Base-by-base conservation (phyloP, 2,329 filamentous ascomycete species). In the Pyrenochaeta sp. region DNA sequence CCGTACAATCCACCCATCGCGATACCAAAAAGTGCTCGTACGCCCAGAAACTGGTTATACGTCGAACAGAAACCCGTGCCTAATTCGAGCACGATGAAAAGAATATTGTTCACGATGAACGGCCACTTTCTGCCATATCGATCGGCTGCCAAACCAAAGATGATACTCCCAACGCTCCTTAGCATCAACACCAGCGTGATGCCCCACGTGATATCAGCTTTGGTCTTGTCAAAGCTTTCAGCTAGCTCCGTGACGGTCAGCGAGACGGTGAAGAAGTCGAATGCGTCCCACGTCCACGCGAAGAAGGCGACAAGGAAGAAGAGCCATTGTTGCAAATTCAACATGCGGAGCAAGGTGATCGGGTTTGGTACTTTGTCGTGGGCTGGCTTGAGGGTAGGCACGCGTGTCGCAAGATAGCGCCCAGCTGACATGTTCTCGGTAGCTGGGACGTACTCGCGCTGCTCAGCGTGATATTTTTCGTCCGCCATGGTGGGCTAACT, bases 1-100 rank as follows among this genome's bases (percentile, higher is more conserved):
- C 86, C 86, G 65, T 87, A 88, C 10, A 88, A 71, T 48, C 86
- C 86, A 22, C 86, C 86, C 86, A 89, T 89, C 6, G 86, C 86
- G 67, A 89, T 85, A 22, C 86, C 86, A 63, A 86, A 89, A 3
- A 89, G 75, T 0, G 86, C 84, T 15, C 86, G 80, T 46, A 86
- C 84, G 2, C 79, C 86, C 34, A 88, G 74, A 65, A 89, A 89
- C 59, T 85, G 81, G 8, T 82, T 71, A 68, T 87, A 88, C 1
- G 83, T 87, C 8, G 82, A 73, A 59, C 81, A 84, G 68, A 88
- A 89, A 24, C 85, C 86, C 0, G 86, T 86, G 1, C 81, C 86
- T 7, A 89, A 77, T 64, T 88, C 86, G 19, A 89, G 75, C 2
- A 85, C 77, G 58, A 89, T 85, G 72, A 89, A 88, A 24, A 88